These are phyloP conservation scores for Erodium chrysanthum DNA, from an alignment of 441 rosid genomes.

Conservation along the genomic window DNA sequence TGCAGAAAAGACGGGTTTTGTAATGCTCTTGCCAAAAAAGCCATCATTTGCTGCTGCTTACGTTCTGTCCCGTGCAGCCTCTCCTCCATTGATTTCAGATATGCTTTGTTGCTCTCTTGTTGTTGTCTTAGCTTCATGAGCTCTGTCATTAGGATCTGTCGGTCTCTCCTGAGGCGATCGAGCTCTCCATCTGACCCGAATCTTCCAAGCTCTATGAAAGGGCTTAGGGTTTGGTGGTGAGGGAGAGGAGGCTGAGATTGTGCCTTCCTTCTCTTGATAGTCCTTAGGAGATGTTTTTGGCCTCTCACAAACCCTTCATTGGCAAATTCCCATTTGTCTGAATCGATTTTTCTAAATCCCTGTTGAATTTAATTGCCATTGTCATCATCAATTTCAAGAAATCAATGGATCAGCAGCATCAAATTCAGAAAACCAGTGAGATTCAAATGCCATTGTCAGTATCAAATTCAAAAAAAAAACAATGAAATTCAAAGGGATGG, in stretches of 20 bases:
- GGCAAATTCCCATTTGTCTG: conserved; percentile 80
- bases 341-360: conserved; percentile 53
- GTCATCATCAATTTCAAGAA: not conserved
- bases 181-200: conserved; percentile 54
- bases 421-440: too few relatives aligned
- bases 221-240: conserved; percentile 34
- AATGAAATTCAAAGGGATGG: too few relatives aligned
- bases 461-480: too few relatives aligned
- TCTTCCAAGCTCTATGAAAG: conserved; percentile 53
- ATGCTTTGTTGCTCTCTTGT: conserved; percentile 50
- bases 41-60: conserved; percentile 84
- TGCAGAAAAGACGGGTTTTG: conserved; percentile 48
- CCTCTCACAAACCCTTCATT: conserved; percentile 70
- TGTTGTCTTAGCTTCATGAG: conserved; percentile 61
- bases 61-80: conserved; percentile 53
- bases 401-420: not conserved
- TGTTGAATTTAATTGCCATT: conserved; percentile 22
- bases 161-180: conserved; percentile 50
- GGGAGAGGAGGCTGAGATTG: conserved; percentile 26
- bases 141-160: conserved; percentile 48
- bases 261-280: conserved; percentile 50
- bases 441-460: too few relatives aligned
- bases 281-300: conserved; percentile 54
- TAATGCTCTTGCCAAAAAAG: conserved; percentile 63
- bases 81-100: conserved; percentile 56